These are phyloP conservation scores for Dothistroma pini DNA, from an alignment of 2,329 filamentous ascomycete species.

Conservation along the genomic window DNA sequence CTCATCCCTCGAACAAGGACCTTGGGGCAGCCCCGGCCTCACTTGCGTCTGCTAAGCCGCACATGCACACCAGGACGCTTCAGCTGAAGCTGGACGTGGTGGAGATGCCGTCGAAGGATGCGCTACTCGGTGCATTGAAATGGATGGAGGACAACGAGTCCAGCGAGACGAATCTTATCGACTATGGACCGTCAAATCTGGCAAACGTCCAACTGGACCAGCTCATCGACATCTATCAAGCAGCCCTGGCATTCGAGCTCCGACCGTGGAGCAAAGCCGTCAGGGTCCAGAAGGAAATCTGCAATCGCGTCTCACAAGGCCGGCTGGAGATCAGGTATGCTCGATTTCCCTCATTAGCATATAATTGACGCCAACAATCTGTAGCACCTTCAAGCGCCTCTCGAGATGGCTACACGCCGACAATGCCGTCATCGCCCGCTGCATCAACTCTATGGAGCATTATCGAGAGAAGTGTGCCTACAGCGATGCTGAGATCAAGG, in stretches of 20 bases:
- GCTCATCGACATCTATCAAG: slow-evolving; percentile 22
- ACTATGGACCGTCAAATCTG: slow-evolving; percentile 11
- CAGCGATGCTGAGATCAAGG: background rate
- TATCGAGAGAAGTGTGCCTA: slow-evolving; percentile 1
- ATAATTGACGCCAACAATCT: background rate
- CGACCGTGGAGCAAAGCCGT: slow-evolving; percentile 11
- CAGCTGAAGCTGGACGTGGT: slow-evolving; percentile 11
- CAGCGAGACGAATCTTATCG: slow-evolving; percentile 8
- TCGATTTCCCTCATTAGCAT: background rate
- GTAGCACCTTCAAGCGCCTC: background rate
- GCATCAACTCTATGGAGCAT: slow-evolving; percentile 17
- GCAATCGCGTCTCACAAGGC: slow-evolving; percentile 9
- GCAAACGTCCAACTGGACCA: slow-evolving; percentile 3
- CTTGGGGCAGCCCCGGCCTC: background rate
- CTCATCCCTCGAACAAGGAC: background rate
- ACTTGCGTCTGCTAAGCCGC: background rate
- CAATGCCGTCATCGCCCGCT: slow-evolving; percentile 17
- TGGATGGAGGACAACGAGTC: slow-evolving; percentile 25
- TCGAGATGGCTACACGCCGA: slow-evolving; percentile 13
- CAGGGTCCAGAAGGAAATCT: slow-evolving; percentile 11
- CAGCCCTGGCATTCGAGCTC: slow-evolving; percentile 16
- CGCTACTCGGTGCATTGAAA: slow-evolving; percentile 10
- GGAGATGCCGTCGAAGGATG: slow-evolving; percentile 11
- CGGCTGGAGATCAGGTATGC: slow-evolving; percentile 1
- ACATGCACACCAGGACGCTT: slow-evolving; percentile 3